These are phyloP conservation scores for Euclidium syriacum DNA, from an alignment of 345 rosid genomes.

Conservation along the genomic window DNA sequence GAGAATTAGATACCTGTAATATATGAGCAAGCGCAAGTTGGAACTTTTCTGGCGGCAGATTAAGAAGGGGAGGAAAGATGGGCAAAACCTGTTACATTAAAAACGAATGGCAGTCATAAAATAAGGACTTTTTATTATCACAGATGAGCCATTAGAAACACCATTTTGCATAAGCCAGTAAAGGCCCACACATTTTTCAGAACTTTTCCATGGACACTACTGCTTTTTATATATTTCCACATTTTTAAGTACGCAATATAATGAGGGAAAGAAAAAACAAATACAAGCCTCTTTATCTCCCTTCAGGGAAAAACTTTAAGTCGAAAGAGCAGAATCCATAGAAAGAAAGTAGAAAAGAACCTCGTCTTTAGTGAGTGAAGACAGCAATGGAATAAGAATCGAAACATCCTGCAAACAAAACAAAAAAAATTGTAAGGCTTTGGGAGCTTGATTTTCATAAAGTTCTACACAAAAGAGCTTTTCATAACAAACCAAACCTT, in stretches of 20 bases:
- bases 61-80: conserved; percentile 83
- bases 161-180: conserved; percentile 1
- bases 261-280: not conserved
- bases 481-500: conserved; percentile 47
- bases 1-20: conserved; percentile 63
- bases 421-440: conserved; percentile 10
- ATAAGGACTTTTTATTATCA: conserved; percentile 4
- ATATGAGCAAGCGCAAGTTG: conserved; percentile 93
- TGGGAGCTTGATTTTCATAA: conserved; percentile 1
- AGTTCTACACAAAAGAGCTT: conserved; percentile 10
- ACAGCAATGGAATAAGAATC: conserved; percentile 86
- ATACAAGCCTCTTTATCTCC: conserved; percentile 5
- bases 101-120: conserved; percentile 2
- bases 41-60: conserved; percentile 88
- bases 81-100: conserved; percentile 66
- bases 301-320: not conserved
- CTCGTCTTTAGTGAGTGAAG: conserved; percentile 92
- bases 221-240: conserved; percentile 2
- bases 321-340: conserved; percentile 15
- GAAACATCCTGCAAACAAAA: conserved; percentile 84
- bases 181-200: not conserved
- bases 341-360: conserved; percentile 35
- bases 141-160: not conserved
- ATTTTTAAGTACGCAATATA: not conserved
- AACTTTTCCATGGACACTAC: conserved; percentile 1